Percentiles rank a stretch among this genome's conserved stretches.
Evolutionary conservation across 495 filamentous ascomycete species (phyloP).

Genomic region (Penicillium soppii): DNA sequence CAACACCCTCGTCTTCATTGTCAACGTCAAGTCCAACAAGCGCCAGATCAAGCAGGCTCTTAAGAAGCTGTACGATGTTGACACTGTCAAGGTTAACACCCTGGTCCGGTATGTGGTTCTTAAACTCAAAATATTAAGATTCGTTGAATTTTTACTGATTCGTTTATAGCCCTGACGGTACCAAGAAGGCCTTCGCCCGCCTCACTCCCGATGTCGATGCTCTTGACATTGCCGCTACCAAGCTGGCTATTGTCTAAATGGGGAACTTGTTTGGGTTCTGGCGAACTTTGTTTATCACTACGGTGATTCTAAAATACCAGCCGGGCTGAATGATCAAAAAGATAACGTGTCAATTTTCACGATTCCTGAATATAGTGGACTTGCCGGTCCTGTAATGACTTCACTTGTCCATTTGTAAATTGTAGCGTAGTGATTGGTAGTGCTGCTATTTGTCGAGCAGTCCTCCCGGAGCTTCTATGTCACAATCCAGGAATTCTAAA

Average conservation of each 20-base stretch:
- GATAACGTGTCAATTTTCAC: constrained; percentile 26
- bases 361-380: constrained; percentile 14
- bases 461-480: too few relatives aligned
- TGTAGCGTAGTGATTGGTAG: too few relatives aligned
- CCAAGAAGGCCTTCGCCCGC: constrained; percentile 97
- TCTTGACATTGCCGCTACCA: constrained; percentile 98
- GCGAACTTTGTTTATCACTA: constrained; percentile 44
- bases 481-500: too few relatives aligned
- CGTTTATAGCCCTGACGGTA: constrained; percentile 75
- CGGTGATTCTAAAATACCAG: constrained; percentile 47
- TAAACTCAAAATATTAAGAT: not conserved
- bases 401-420: not conserved
- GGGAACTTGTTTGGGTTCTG: constrained; percentile 39
- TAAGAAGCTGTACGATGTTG: constrained; percentile 99
- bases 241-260: constrained; percentile 91
- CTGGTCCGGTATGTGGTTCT: constrained; percentile 75
- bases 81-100: constrained; percentile 97
- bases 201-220: constrained; percentile 96
- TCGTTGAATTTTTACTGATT: constrained; percentile 13
- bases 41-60: constrained; percentile 97
- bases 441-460: too few relatives aligned
- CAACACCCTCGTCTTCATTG: constrained; percentile 99
- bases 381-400: constrained; percentile 10
- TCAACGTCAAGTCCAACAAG: constrained; percentile 99
- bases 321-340: constrained; percentile 47